Conservation (phyloP, 805 yeast genomes). For the Alloascoidea africana region DNA sequence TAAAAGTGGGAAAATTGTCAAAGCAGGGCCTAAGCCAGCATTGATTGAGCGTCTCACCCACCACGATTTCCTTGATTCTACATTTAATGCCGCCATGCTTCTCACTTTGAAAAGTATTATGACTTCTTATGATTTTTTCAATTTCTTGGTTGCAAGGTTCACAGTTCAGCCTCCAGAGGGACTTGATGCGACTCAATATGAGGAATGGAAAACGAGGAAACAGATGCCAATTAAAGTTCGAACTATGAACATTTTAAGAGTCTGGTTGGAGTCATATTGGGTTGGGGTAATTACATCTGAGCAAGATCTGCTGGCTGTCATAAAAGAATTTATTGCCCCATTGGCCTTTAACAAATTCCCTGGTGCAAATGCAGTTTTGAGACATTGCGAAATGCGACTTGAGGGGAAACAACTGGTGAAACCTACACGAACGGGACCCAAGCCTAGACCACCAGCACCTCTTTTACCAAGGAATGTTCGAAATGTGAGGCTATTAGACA, state of each 20-base stretch:
- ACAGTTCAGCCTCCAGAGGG: constrained; percentile 77
- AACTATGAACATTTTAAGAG: constrained; percentile 48
- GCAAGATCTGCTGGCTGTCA: not conserved
- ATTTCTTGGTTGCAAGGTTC: constrained; percentile 46
- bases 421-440: too few species aligned
- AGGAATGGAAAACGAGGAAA: constrained; percentile 59
- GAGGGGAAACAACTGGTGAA: constrained; percentile 16
- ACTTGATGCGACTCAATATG: constrained; percentile 64
- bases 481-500: constrained; percentile 46
- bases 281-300: too few species aligned
- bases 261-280: constrained; percentile 61
- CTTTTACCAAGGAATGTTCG: too few species aligned
- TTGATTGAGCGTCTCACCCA: constrained; percentile 69
- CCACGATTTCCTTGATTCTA: constrained; percentile 47
- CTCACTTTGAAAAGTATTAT: constrained; percentile 66
- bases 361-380: not conserved
- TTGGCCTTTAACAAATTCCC: not conserved
- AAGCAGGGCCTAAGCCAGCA: too few species aligned
- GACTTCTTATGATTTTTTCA: constrained; percentile 46
- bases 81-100: constrained; percentile 54
- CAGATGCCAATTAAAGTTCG: constrained; percentile 48
- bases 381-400: not conserved
- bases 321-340: not conserved
- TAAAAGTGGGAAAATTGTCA: too few species aligned
- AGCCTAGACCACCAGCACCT: too few species aligned